A percentile compares a stretch with the other conserved stretches of the same genome.
Evolutionary conservation across 441 rosid genomes (phyloP).

Genomic region (Erodium moschatum): DNA sequence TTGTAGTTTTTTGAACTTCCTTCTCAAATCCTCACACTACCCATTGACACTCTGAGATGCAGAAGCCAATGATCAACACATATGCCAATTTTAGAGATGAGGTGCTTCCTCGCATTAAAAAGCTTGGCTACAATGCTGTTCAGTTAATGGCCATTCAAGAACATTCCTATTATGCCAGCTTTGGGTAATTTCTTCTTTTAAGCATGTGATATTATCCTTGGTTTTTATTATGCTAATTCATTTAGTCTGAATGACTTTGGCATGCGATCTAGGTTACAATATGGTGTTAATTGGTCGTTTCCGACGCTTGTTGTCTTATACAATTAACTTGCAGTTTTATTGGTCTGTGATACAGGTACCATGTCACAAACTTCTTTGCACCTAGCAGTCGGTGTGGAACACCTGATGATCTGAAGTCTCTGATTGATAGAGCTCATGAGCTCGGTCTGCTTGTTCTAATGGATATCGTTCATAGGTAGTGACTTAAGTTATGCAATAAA

Average conservation of each 20-base stretch:
- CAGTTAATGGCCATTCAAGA: constrained; percentile 99
- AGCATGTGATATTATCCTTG: not conserved
- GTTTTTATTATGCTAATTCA: constrained; percentile 10
- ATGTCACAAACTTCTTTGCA: constrained; percentile 89
- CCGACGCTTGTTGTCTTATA: constrained; percentile 11
- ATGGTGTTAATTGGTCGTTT: constrained; percentile 12
- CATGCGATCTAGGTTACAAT: not conserved
- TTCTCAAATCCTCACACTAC: constrained; percentile 3
- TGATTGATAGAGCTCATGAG: constrained; percentile 93
- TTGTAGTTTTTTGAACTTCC: not conserved
- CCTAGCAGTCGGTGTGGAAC: constrained; percentile 99
- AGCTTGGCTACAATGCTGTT: constrained; percentile 88
- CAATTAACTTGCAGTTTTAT: constrained; percentile 17
- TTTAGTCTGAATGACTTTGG: not conserved
- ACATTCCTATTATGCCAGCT: constrained; percentile 95
- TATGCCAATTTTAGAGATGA: constrained; percentile 90
- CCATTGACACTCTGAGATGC: constrained; percentile 28
- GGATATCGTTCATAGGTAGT: constrained; percentile 97
- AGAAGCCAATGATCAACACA: constrained; percentile 83
- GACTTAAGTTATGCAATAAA: constrained; percentile 15
- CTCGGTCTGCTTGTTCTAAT: constrained; percentile 87
- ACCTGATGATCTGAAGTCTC: constrained; percentile 91
- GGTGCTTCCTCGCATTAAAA: constrained; percentile 92
- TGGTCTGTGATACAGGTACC: constrained; percentile 60
- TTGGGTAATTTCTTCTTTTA: constrained; percentile 55